phyloP scores from a whole-genome alignment of 2,329 filamentous ascomycete species.

The Venturia asperata region DNA sequence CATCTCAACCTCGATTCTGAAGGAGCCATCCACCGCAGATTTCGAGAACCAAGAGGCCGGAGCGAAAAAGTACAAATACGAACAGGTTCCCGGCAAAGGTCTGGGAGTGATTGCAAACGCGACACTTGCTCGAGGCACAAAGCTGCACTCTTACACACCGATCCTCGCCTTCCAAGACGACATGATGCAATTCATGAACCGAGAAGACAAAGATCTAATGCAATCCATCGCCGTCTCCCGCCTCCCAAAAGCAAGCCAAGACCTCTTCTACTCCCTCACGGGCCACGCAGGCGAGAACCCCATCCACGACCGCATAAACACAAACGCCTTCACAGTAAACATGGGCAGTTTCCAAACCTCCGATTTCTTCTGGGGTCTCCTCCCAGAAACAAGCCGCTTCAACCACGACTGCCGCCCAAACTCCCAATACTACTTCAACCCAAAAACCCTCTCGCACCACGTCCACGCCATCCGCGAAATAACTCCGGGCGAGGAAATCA shows the following conservation, averaged over 20 bases:
- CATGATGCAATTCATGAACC: constrained; percentile 17
- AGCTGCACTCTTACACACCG: constrained; percentile 12
- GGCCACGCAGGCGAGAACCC: constrained; percentile 19
- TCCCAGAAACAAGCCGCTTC: constrained; percentile 25
- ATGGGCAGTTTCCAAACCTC: constrained; percentile 9
- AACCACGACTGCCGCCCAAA: constrained; percentile 41
- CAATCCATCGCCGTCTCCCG: constrained; percentile 14
- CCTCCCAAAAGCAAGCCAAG: constrained; percentile 13
- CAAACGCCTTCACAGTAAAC: constrained; percentile 19
- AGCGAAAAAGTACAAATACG: not conserved
- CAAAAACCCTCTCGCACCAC: constrained; percentile 31
- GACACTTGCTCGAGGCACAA: constrained; percentile 12
- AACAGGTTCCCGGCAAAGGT: constrained; percentile 17
- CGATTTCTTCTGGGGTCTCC: constrained; percentile 16
- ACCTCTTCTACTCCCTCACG: constrained; percentile 13
- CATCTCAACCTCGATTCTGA: not conserved
- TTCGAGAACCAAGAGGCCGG: not conserved
- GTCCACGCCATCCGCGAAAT: constrained; percentile 35
- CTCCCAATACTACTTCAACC: constrained; percentile 34
- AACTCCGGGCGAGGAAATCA: constrained; percentile 36
- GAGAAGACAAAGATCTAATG: not conserved
- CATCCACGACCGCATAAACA: constrained; percentile 17
- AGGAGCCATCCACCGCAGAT: constrained; percentile 5
- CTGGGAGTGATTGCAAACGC: constrained; percentile 16
- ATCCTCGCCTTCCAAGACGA: constrained; percentile 17